Evolutionary conservation across 805 yeast genomes (phyloP).

Genomic region (Komagataella populi): DNA sequence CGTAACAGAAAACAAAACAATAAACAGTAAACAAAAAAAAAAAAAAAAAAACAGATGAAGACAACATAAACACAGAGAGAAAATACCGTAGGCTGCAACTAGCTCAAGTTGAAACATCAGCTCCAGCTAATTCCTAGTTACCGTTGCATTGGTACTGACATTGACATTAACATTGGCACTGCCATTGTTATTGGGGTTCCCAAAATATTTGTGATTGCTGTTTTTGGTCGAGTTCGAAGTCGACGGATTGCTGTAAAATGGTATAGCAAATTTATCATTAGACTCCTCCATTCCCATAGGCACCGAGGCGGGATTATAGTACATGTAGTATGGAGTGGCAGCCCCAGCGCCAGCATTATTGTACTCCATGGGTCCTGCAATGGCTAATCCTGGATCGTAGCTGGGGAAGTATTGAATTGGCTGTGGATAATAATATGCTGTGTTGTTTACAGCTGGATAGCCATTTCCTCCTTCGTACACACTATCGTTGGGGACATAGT

Average conservation of each 20-base stretch:
- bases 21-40: background rate
- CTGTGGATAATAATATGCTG: slow-evolving; percentile 1
- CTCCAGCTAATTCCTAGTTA: background rate
- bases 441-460: background rate
- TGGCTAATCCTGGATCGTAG: slow-evolving; percentile 8
- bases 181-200: background rate
- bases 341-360: slow-evolving; percentile 8
- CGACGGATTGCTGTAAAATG: background rate
- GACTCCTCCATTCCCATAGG: background rate
- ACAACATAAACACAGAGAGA: background rate
- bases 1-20: background rate
- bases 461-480: background rate
- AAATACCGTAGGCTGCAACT: background rate
- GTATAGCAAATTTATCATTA: background rate
- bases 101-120: background rate
- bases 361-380: slow-evolving; percentile 3
- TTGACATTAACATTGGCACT: background rate
- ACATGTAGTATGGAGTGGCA: slow-evolving; percentile 15
- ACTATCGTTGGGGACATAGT: slow-evolving; percentile 1
- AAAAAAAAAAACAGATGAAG: background rate
- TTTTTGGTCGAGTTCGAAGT: background rate
- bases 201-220: background rate
- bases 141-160: background rate
- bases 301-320: slow-evolving; percentile 10
- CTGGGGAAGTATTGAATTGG: slow-evolving; percentile 9